phyloP scores from a whole-genome alignment of 805 yeast species.

The Yarrowia deformans region DNA sequence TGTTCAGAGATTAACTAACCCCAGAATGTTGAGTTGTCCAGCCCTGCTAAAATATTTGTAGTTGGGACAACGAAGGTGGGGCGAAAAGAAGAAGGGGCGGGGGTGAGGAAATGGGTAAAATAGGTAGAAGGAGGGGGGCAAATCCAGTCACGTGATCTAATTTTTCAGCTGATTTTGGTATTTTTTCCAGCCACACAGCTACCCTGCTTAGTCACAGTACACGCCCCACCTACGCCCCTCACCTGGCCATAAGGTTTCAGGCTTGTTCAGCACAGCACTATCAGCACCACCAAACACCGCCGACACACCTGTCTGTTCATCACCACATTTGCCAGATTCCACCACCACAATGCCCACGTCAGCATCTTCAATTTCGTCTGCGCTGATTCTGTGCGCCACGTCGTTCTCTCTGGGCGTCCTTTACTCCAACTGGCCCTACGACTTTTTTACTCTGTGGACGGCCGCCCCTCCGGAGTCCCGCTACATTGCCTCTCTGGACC shows the following conservation, averaged over 20 bases:
- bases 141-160: too few relatives aligned
- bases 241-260: background rate
- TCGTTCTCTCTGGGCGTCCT: conserved; percentile 83
- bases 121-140: too few relatives aligned
- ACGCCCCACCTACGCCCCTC: too few relatives aligned
- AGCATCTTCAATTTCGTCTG: conserved; percentile 50
- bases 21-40: conserved; percentile 20
- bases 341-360: conserved; percentile 47
- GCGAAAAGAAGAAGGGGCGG: too few relatives aligned
- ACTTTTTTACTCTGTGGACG: conserved; percentile 74
- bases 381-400: conserved; percentile 54
- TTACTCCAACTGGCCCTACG: conserved; percentile 83
- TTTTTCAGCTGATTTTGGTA: too few relatives aligned
- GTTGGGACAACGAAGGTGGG: too few relatives aligned
- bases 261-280: background rate
- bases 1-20: background rate
- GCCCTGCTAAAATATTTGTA: background rate
- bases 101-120: too few relatives aligned
- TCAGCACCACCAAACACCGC: background rate
- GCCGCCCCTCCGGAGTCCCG: conserved; percentile 59
- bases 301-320: background rate
- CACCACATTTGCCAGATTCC: background rate
- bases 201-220: too few relatives aligned
- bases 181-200: too few relatives aligned
- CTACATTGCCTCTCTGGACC: conserved; percentile 68